Base-by-base conservation (phyloP, 345 rosid genomes). In the Gossypium thurberi region DNA sequence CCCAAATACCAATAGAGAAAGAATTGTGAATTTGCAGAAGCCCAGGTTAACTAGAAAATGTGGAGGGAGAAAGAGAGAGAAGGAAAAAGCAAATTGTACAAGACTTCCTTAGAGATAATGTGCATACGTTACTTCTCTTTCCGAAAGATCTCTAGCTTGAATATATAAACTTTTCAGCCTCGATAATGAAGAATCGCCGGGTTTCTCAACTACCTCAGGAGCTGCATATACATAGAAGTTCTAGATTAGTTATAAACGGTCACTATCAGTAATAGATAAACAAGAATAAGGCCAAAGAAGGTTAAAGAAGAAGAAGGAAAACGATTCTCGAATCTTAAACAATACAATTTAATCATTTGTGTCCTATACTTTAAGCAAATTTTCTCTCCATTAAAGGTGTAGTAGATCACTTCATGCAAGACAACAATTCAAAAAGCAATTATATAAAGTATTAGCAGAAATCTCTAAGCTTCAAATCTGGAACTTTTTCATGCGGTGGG, bases 161-260 rank as follows among this genome's bases (percentile, higher is more conserved):
- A 78, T 85, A 78, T 94, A 94, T 44, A 85, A 78, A 66, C 0
- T 12, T 82, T 83, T 94, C 48, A 92, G 88, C 84, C 28, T 92
- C 44, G 85, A 71, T 65, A 90, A 84, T 25, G 92, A 88, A 80
- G 8, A 78, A 84, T 94, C 98, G 67, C 94, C 94, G 37, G 93
- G 95, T 83, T 90, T 94, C 89, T 90, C 98, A 79, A 94, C 93
- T 74, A 90, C 83, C 80, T 92, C 98, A 8, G 98, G 98, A 70
- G 90, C 98, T 90, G 88, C 82, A 78, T 50, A 70, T 72, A 83
- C 40, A 77, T 42, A 71, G 61, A 62, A 72, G 71, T 63, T 72
- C 69, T 71, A 63, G 63, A 59, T 65, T 37, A 67, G 66, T 47
- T 33, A 74, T 69, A 33, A 33, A 61, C 59, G 4, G 62, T 50